Percentiles rank a stretch among this genome's conserved stretches.
Conservation (phyloP, 306 rosid genomes). For the Crotalaria pallida region DNA sequence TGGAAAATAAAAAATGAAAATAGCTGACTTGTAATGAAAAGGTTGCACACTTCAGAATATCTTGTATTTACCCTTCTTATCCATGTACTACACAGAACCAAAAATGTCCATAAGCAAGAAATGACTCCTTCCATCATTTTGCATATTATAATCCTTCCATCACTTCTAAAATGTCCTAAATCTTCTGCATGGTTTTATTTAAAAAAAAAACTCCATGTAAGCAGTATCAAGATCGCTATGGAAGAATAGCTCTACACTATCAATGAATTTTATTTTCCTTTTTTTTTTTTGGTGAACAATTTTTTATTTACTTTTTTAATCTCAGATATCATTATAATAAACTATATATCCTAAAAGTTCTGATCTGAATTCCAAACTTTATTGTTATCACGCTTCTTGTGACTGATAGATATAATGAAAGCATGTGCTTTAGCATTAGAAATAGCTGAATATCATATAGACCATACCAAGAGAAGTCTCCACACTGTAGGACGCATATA, state of each 20-base stretch:
- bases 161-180: too few relatives aligned
- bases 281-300: too few relatives aligned
- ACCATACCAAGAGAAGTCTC: constrained; percentile 95
- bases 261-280: background rate
- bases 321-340: constrained; percentile 11
- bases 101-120: too few relatives aligned
- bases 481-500: constrained; percentile 91
- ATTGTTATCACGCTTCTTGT: background rate
- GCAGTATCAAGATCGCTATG: background rate
- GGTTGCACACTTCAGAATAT: too few relatives aligned
- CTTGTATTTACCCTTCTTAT: too few relatives aligned
- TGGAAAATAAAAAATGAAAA: too few relatives aligned
- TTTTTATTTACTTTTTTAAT: too few relatives aligned
- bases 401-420: constrained; percentile 2
- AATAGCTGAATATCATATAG: background rate
- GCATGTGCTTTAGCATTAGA: background rate
- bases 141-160: too few relatives aligned
- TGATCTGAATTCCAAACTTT: background rate
- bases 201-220: background rate
- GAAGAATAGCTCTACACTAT: background rate
- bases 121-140: too few relatives aligned
- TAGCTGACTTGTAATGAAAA: too few relatives aligned
- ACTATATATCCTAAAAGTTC: constrained; percentile 6
- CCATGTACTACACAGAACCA: too few relatives aligned
- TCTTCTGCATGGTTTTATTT: background rate